Conservation (phyloP, 1,139 yeast species). For the Entelexis sorbosivorans region DNA sequence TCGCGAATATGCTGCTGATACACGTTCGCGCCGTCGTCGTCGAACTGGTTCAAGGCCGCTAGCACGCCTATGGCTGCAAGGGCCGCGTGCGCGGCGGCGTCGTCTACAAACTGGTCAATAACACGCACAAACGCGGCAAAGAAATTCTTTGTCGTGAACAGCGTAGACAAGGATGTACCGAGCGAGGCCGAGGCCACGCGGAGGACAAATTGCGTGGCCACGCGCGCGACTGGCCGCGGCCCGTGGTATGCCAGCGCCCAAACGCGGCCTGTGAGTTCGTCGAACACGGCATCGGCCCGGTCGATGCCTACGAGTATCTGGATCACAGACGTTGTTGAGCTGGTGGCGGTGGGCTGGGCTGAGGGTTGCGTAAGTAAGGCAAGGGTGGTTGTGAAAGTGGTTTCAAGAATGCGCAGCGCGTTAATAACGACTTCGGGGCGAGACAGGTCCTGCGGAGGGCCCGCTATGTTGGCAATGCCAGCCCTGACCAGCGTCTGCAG, state of each 20-base stretch:
- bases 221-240: slow-evolving; percentile 3
- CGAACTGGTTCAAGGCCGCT: slow-evolving; percentile 30
- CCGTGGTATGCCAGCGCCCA: slow-evolving; percentile 20
- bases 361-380: slow-evolving; percentile 7
- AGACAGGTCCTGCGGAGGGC: background rate
- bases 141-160: slow-evolving; percentile 32
- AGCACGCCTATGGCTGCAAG: slow-evolving; percentile 32
- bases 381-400: slow-evolving; percentile 15
- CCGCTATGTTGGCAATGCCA: slow-evolving; percentile 24
- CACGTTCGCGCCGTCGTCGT: slow-evolving; percentile 31
- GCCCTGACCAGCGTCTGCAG: slow-evolving; percentile 27
- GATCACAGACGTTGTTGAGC: slow-evolving; percentile 7
- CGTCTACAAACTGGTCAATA: slow-evolving; percentile 25
- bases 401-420: slow-evolving; percentile 13
- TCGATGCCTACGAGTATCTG: slow-evolving; percentile 32
- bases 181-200: slow-evolving; percentile 30
- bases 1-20: slow-evolving; percentile 34
- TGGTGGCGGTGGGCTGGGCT: slow-evolving; percentile 6
- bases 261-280: slow-evolving; percentile 26
- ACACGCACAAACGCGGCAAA: slow-evolving; percentile 32
- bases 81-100: slow-evolving; percentile 26
- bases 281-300: slow-evolving; percentile 29
- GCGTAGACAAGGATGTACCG: slow-evolving; percentile 30
- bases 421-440: slow-evolving; percentile 12
- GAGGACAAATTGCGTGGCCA: slow-evolving; percentile 17